A percentile compares a stretch with the other conserved stretches of the same genome.
Conservation (phyloP, 2,329 filamentous ascomycete species). For the Achaetomium macrosporum region DNA sequence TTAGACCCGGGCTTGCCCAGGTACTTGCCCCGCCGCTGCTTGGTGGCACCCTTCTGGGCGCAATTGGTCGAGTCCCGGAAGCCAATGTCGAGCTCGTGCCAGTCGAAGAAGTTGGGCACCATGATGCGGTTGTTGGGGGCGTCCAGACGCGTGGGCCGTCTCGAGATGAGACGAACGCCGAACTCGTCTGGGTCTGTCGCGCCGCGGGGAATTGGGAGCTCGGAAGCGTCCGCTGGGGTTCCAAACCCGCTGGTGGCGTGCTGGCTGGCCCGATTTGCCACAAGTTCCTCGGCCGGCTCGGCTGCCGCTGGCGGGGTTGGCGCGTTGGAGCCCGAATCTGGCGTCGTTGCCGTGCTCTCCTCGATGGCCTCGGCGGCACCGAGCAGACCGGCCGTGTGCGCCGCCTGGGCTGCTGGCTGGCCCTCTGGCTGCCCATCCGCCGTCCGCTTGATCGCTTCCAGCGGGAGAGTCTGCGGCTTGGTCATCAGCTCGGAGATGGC, state of each 20-base stretch:
- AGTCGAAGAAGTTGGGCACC: conserved; percentile 44
- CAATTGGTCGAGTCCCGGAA: conserved; percentile 55
- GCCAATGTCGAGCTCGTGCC: conserved; percentile 50
- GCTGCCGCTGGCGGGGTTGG: conserved; percentile 20
- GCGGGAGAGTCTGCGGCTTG: conserved; percentile 26
- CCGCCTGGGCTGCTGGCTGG: conserved; percentile 45
- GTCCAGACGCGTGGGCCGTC: conserved; percentile 34
- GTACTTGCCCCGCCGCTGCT: conserved; percentile 48
- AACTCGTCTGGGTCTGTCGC: conserved; percentile 45
- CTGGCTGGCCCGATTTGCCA: conserved; percentile 14
- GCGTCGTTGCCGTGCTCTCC: conserved; percentile 24
- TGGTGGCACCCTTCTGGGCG: conserved; percentile 47
- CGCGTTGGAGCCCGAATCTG: conserved; percentile 24
- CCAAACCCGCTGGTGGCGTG: conserved; percentile 21
- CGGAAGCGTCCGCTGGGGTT: conserved; percentile 27
- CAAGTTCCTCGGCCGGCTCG: conserved; percentile 21
- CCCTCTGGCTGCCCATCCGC: conserved; percentile 45
- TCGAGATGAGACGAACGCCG: conserved; percentile 44
- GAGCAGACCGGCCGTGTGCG: conserved; percentile 37
- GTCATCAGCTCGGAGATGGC: conserved; percentile 32
- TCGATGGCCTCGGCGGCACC: conserved; percentile 29
- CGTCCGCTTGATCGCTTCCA: conserved; percentile 44
- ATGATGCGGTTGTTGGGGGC: conserved; percentile 48
- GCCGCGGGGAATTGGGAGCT: conserved; percentile 32
- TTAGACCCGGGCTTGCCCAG: conserved; percentile 49